Evolutionary conservation across 805 yeast genomes (phyloP), one percentile per base, ranked within the genome.

Genomic region (Nakazawaea holstii): DNA sequence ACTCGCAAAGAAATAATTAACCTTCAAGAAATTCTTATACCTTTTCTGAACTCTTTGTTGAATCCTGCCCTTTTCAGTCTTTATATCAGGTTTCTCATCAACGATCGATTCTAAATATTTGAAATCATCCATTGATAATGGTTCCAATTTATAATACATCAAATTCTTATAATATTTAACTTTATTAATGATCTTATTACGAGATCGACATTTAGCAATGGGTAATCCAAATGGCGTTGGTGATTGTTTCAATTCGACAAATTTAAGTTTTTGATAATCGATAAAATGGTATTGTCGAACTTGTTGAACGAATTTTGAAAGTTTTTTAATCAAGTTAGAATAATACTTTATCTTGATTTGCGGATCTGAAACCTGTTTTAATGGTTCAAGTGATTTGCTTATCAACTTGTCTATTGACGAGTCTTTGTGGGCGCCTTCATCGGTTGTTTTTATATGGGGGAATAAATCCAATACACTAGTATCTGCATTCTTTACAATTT

Each of bases 171-270:
- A 47, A 32, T 24, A 47, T 8, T 20, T 27, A 6, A 47, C 27
- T 41, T 33, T 37, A 2, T 36, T 27, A 8, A 14, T 6, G 6
- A 47, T 14, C 24, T 42, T 8, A n/a, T 47, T 47, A 11, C 13
- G 27, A 3, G 33, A 9, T 27, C 49, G 24, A 20, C 27, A 11
- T 15, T 37, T 37, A 7, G 43, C 33, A 17, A 47, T 41, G 1
- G 49, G 49, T 8, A 13, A 7, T 13, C 49, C 49, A 38, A 38
- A 47, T 11, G 37, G 39, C 2, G 33, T 42, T 15, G 41, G 46
- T 1, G 37, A 40, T 14, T 28, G 33, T 11, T 15, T 14, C 17
- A 47, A 26, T 3, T n/a, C 13, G 7, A 42, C 4, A 14, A 37
- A 39, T 27, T 37, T 39, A 11, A 47, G 10, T 8, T 20, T 8